Conservation (phyloP, 495 filamentous ascomycete species). For the Xylaria sp. region DNA sequence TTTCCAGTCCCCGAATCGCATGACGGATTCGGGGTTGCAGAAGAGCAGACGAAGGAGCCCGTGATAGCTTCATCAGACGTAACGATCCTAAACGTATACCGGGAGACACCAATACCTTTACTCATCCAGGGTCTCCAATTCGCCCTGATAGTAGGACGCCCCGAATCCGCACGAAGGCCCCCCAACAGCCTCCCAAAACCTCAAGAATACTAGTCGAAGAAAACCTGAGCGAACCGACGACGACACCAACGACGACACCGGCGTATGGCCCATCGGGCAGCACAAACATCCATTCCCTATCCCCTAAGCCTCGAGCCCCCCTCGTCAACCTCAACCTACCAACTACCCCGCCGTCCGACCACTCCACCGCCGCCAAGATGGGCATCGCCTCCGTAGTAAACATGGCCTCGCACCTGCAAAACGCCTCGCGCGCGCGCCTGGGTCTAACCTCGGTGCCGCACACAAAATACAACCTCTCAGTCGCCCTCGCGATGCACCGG, state of each 20-base stretch:
- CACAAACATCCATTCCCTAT: background rate
- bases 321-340: background rate
- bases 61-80: slow-evolving; percentile 18
- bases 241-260: background rate
- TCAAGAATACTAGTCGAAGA: background rate
- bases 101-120: background rate
- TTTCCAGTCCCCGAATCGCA: slow-evolving; percentile 13
- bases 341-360: background rate
- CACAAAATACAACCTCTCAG: slow-evolving; percentile 77
- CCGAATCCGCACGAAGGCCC: background rate
- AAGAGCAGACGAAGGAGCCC: background rate
- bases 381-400: slow-evolving; percentile 73
- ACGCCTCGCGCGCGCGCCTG: slow-evolving; percentile 84
- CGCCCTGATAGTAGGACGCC: background rate
- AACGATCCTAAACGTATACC: background rate
- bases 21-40: background rate
- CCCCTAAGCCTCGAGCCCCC: background rate
- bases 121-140: background rate
- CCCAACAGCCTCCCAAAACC: background rate
- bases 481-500: slow-evolving; percentile 80
- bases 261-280: slow-evolving; percentile 15
- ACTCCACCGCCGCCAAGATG: slow-evolving; percentile 59
- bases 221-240: no score
- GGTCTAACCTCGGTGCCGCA: slow-evolving; percentile 86
- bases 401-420: slow-evolving; percentile 93